Evolutionary conservation across 345 rosid genomes (phyloP), one percentile per base, ranked within the genome.

Genomic region (Bruguiera sexangula): DNA sequence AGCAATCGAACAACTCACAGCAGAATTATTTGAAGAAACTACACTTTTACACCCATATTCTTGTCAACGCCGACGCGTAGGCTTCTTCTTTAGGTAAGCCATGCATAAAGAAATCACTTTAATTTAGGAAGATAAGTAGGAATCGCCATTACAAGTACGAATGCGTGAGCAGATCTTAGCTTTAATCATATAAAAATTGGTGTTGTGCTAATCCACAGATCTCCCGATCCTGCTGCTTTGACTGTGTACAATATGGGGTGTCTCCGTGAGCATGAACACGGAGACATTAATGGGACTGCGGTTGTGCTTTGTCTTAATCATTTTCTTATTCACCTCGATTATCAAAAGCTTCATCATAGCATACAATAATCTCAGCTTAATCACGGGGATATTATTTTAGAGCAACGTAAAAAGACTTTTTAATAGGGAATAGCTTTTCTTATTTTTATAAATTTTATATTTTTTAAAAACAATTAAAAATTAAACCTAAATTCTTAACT

Each of bases 21-120:
- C 50, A 34, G 39, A 67, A 29, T 48, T 75, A 59, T 37, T 48
- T 20, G 22, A 71, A 57, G 4, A 22, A 22, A 60, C 27, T 27
- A 57, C 34, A 55, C 48, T 32, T 26, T 1, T 22, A 7, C 55
- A 48, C 13, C 22, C n/a, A 57, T 15, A 13, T 11, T n/a, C 10
- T 11, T 59, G 79, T 78, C 81, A 71, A 63, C 60, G n/a, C 37
- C 50, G 58, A 73, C 78, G 72, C 79, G 75, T 70, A 36, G 29
- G 66, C 70, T 53, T 22, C 75, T 74, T 57, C 34, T 55, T 64
- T 54, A 67, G 78, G 77, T 64, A 79, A 75, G 27, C 81, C 63
- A 66, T 67, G 16, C 48, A 39, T 39, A 2, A 39, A 39, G 1
- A 39, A 10, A 39, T 16, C 48, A 39, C 6, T 39, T 39, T 39